Percentiles rank a stretch among this genome's conserved stretches.
These are phyloP conservation scores for Thuidium tamariscinum DNA, from an alignment of 225 moss, liverwort and hornwort species.

Conservation along the genomic window DNA sequence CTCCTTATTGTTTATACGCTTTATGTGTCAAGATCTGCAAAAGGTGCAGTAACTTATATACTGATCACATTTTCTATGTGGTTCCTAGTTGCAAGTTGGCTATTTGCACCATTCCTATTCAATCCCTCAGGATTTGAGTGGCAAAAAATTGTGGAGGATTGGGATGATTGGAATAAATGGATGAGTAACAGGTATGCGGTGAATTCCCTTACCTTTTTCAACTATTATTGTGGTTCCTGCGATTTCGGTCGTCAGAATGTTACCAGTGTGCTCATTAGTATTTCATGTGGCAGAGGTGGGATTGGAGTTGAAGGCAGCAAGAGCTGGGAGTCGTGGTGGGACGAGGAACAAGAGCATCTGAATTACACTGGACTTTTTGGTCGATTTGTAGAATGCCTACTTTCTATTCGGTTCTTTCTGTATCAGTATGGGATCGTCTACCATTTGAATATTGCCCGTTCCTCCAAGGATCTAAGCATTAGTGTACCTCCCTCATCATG, in stretches of 20 bases:
- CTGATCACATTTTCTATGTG: no score
- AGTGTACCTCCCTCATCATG: conserved; percentile 19
- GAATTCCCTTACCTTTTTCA: neutral
- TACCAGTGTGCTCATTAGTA: neutral
- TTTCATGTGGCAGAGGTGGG: conserved; percentile 43
- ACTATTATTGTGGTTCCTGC: neutral
- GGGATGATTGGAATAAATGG: no score
- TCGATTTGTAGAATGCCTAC: conserved; percentile 50
- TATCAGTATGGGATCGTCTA: conserved; percentile 92
- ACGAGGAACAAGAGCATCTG: conserved; percentile 82
- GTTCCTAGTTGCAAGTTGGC: no score
- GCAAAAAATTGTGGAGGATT: no score
- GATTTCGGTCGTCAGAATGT: neutral
- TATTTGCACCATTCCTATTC: no score
- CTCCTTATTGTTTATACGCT: no score
- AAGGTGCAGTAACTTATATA: no score
- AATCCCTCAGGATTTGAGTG: no score
- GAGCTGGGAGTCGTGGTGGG: conserved; percentile 99
- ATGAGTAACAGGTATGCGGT: no score
- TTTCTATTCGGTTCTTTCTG: conserved; percentile 63
- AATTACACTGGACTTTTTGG: conserved; percentile 54
- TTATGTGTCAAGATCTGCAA: no score
- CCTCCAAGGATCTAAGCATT: conserved; percentile 34
- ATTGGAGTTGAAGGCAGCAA: conserved; percentile 77
- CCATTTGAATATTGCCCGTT: conserved; percentile 45